Evolutionary conservation across 2,329 filamentous ascomycete genomes (phyloP).

Genomic region (Raffaelea albimanens): DNA sequence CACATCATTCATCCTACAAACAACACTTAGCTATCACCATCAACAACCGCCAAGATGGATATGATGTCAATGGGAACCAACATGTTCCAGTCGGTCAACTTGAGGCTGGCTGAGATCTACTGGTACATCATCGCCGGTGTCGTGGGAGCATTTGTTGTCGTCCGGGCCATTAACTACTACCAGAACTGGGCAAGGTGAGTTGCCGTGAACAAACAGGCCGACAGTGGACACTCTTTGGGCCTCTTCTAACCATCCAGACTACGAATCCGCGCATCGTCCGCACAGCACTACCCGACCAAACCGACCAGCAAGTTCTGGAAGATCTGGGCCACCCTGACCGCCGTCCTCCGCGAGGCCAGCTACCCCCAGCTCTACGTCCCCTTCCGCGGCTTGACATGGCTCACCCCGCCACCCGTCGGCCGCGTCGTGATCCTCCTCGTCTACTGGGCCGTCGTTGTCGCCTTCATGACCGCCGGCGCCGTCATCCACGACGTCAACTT

Average conservation of each 20-base stretch:
- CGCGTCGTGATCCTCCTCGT: slow-evolving; percentile 40
- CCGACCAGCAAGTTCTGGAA: slow-evolving; percentile 37
- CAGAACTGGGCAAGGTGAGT: slow-evolving; percentile 31
- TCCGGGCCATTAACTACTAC: slow-evolving; percentile 33
- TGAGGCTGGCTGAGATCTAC: slow-evolving; percentile 41
- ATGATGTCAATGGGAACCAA: slow-evolving; percentile 25
- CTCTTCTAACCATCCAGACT: slow-evolving; percentile 28
- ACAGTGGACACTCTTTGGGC: background rate
- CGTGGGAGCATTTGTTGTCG: slow-evolving; percentile 28
- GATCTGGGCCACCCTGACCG: slow-evolving; percentile 49
- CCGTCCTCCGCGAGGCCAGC: slow-evolving; percentile 44
- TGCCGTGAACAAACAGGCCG: too few relatives aligned
- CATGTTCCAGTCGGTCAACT: slow-evolving; percentile 35
- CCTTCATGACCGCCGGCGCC: slow-evolving; percentile 43
- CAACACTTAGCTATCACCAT: slow-evolving; percentile 1
- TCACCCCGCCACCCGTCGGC: slow-evolving; percentile 50
- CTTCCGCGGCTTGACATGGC: slow-evolving; percentile 38
- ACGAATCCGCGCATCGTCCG: slow-evolving; percentile 31
- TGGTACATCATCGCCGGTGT: slow-evolving; percentile 50
- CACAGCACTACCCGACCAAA: slow-evolving; percentile 40
- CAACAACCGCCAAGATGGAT: slow-evolving; percentile 9
- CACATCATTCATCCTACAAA: background rate
- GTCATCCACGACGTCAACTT: slow-evolving; percentile 43
- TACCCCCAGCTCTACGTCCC: slow-evolving; percentile 46
- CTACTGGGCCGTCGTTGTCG: slow-evolving; percentile 51